These are phyloP conservation scores for Flaveria floridana DNA, from an alignment of 140 eudicot genomes.

Conservation along the genomic window DNA sequence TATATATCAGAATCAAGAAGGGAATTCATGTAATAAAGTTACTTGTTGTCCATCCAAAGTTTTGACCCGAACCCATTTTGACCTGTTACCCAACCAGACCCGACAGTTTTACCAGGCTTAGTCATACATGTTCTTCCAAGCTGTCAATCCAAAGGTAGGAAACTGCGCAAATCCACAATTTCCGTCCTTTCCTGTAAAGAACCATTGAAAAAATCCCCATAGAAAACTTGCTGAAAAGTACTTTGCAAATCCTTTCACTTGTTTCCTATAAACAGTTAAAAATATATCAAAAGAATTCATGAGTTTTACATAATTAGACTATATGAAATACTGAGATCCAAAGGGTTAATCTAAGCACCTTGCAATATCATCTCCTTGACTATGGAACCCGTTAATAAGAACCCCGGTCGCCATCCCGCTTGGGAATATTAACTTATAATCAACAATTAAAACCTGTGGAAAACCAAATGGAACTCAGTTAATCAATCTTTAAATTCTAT, in stretches of 20 bases:
- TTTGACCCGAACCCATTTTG: background rate
- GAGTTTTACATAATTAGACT: background rate
- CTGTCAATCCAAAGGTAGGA: conserved; percentile 79
- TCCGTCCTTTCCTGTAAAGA: conserved; percentile 61
- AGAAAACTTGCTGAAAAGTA: conserved; percentile 63
- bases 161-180: conserved; percentile 79
- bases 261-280: conserved; percentile 51
- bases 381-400: conserved; percentile 84
- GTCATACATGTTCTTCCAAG: conserved; percentile 62
- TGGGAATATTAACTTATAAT: conserved; percentile 81
- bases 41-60: background rate
- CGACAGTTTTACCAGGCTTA: background rate
- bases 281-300: background rate
- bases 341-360: conserved; percentile 43
- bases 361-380: conserved; percentile 64
- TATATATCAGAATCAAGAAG: background rate
- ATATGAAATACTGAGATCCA: background rate
- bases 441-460: conserved; percentile 70
- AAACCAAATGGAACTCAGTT: conserved; percentile 30
- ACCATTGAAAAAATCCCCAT: conserved; percentile 94
- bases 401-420: conserved; percentile 98
- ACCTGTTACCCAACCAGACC: background rate
- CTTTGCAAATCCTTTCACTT: conserved; percentile 65
- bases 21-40: background rate
- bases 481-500: background rate